Evolutionary conservation across 2,329 filamentous ascomycete species (phyloP).

Genomic region (Penicillium sp.): DNA sequence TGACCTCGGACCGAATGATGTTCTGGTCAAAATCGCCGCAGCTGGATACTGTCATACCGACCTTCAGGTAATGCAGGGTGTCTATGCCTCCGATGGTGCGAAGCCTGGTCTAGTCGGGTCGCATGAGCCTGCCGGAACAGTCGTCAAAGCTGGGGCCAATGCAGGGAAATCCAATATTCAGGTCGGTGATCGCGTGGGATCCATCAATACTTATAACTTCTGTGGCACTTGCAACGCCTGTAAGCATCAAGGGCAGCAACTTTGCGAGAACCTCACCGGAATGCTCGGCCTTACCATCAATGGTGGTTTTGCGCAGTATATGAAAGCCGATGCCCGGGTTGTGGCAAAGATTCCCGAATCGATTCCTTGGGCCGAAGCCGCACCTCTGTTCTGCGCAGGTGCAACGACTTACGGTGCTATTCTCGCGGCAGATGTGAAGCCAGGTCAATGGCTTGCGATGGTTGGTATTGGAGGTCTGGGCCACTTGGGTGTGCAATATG

Average conservation of each 20-base stretch:
- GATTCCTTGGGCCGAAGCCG: constrained; percentile 33
- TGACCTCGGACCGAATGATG: constrained; percentile 17
- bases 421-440: constrained; percentile 22
- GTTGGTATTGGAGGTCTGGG: constrained; percentile 35
- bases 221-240: constrained; percentile 21
- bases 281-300: constrained; percentile 52
- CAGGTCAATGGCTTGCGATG: constrained; percentile 33
- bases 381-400: constrained; percentile 41
- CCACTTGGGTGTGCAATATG: constrained; percentile 39
- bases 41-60: constrained; percentile 25
- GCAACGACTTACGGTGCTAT: constrained; percentile 27
- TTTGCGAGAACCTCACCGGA: constrained; percentile 32
- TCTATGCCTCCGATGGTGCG: constrained; percentile 30
- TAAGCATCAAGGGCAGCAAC: constrained; percentile 22
- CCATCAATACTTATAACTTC: constrained; percentile 33
- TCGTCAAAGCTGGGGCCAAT: constrained; percentile 30
- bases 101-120: constrained; percentile 33
- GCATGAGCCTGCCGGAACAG: constrained; percentile 38
- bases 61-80: constrained; percentile 23
- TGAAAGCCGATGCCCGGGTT: constrained; percentile 36
- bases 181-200: constrained; percentile 35
- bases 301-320: constrained; percentile 47
- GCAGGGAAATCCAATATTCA: constrained; percentile 30
- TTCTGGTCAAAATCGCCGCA: constrained; percentile 20
- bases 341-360: constrained; percentile 28